Base-by-base conservation (phyloP, 2,329 filamentous ascomycete genomes). In the Fusarium verrucosum region DNA sequence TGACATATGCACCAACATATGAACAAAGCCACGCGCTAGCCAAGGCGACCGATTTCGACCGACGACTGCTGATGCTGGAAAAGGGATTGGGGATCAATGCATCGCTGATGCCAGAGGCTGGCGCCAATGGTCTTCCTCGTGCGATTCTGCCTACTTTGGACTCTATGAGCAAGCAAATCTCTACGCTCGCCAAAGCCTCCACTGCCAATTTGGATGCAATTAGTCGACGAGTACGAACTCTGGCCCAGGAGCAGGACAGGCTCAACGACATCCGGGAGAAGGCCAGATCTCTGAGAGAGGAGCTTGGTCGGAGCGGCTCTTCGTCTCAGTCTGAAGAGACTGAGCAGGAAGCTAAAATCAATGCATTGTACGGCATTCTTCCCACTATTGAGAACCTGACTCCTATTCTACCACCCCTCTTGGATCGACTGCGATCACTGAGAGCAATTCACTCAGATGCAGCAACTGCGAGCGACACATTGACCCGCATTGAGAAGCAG, bases 41-140 rank as follows among this genome's bases (percentile, higher is more conserved):
- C 30, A 91, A 93, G 75, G 90, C 92, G 8, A 92, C 94, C 22
- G 91, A 95, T 63, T 97, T 99, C 71, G 94, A 98, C 74, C 85
- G 87, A 26, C 87, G 95, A 7, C 85, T 99, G 19, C 81, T 89
- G 4, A 81, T 90, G 26, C 81, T 99, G 43, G 95, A 99, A 79
- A 88, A 88, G 67, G 86, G 89, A 2, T 85, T 99, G 25, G 95
- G 95, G 10, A 85, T 97, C 44, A 90, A 88, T 36, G 88, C 89
- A 20, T 87, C 88, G 1, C 84, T 87, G 11, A 81, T 91, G 65
- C 85, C 89, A 1, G 88, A 88, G 67, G 78, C 85, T 28, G 87
- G 83, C 65, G 77, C 83, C 3, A 83, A 86, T 52, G 82, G 83
- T 16, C 73, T 85, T 6, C 83, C 85, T 13, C 81, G 85, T 43